Base-by-base conservation (phyloP, 805 yeast species). In the Kodamaea lidongshanica region DNA sequence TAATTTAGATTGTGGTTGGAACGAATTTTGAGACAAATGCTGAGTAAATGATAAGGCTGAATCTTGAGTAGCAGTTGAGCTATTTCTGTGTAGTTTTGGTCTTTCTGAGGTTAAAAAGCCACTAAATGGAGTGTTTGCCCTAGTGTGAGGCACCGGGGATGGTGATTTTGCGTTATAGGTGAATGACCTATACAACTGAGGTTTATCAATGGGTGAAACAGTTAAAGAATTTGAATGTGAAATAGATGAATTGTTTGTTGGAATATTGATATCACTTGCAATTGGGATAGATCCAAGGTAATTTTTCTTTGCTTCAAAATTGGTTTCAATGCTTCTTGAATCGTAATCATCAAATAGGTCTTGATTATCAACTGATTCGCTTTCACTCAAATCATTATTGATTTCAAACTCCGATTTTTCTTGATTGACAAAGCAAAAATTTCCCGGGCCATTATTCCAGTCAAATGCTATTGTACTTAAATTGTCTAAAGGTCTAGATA, bases 391-490 rank as follows among this genome's bases (percentile, higher is more conserved):
- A 14, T 23, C 23, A 13, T 38, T 40, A 12, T 35, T 28, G 10
- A 20, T 25, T n/a, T 64, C 67, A 41, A 59, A 68, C 22, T 70
- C 73, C 24, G 50, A 28, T 30, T 57, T 61, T 8, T 64, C 62
- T 45, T 79, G 85, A 19, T 63, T 60, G 2, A 75, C 64, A 39
- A 77, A 70, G 1, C 69, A 40, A 23, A 83, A 47, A 28, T 68
- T 70, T 23, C 70, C 65, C 11, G 46, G 48, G 0, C 74, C 65
- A 3, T 54, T 54, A 4, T 56, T 54, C 94, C 92, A 84, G 0
- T 77, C 63, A 4, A 70, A 46, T 0, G 83, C 58, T 0, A 66
- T 63, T 6, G 67, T 53, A 2, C 74, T 62, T 16, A 85, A 48
- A 23, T 72, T 68, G 28, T 76, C 77, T 5, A 72, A 48, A 37